phyloP scores from a whole-genome alignment of 1,284 basidiomycete genomes.

The Ceratobasidium sp. region DNA sequence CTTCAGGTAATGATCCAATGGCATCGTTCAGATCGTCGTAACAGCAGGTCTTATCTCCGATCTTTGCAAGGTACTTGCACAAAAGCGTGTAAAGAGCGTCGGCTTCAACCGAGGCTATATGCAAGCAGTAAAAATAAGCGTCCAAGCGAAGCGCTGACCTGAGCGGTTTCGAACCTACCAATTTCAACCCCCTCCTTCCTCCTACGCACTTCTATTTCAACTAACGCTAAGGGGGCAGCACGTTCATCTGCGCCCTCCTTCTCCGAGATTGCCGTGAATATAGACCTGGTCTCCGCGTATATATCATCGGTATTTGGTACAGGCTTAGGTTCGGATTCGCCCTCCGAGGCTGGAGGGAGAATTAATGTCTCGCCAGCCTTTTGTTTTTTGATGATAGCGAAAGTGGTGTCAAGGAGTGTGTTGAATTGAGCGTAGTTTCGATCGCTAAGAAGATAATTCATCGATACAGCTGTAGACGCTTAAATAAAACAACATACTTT shows the following conservation, averaged over 20 bases:
- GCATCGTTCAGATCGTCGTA: slow-evolving; percentile 79
- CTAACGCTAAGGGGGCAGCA: slow-evolving; percentile 74
- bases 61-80: slow-evolving; percentile 73
- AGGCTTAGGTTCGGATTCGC: slow-evolving; percentile 55
- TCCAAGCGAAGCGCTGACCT: slow-evolving; percentile 51
- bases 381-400: slow-evolving; percentile 54
- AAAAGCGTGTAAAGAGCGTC: slow-evolving; percentile 47
- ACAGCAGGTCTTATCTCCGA: slow-evolving; percentile 85
- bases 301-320: slow-evolving; percentile 54
- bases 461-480: not conserved
- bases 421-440: slow-evolving; percentile 89
- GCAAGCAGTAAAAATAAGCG: slow-evolving; percentile 45
- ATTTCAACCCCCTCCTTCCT: slow-evolving; percentile 48
- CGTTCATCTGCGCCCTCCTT: slow-evolving; percentile 77
- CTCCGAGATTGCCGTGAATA: slow-evolving; percentile 70
- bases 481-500: slow-evolving; percentile 35
- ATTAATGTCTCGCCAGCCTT: slow-evolving; percentile 47
- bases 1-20: slow-evolving; percentile 57
- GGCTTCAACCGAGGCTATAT: slow-evolving; percentile 26
- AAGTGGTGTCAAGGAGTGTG: slow-evolving; percentile 75
- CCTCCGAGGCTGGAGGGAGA: slow-evolving; percentile 53
- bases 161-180: slow-evolving; percentile 52
- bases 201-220: slow-evolving; percentile 78
- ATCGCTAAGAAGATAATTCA: slow-evolving; percentile 64
- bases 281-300: slow-evolving; percentile 63